Base-by-base conservation (phyloP, 371 early-diverging fungal genomes). In the Mortierella polycephala region DNA sequence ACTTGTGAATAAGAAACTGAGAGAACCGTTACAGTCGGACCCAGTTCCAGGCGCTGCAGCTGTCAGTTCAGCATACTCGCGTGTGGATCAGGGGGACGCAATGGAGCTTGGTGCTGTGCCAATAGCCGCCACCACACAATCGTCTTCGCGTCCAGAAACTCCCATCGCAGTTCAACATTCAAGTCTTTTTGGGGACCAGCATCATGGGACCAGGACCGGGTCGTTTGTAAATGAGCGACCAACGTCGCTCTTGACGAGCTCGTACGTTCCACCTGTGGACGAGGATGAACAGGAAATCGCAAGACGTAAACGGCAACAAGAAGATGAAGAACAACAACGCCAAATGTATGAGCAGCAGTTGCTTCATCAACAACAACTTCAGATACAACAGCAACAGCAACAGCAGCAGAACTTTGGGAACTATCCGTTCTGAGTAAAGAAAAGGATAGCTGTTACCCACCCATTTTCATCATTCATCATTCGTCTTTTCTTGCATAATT, bases 211-310 rank as follows among this genome's bases (percentile, higher is more conserved):
- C n/a, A 5, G 47, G 10, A 9, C 16, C 47, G 56, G 47, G 2
- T 49, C 57, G 23, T 68, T 56, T 7, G 50, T 18, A 18, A 57
- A 21, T 1, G 71, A 64, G 16, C 64, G 68, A 2, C 76, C 76
- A 1, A 23, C 71, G 2, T 76, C 76, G 1, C 14, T 76, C 8
- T 16, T 76, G 49, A 71, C 76, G 2, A 76, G 76, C 39, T 54
- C 76, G 5, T 76, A 71, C 62, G 55, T 45, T 0, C 76, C 76
- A 5, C 65, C 65, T 0, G 61, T 41, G 12, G 30, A 30, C 30
- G 75, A 75, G 7, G 51, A 56, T 10, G 49, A 56, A 9, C 57
- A 30, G 40, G 44, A 39, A 37, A 57, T 4, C 18, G 47, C 46
- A 20, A 21, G 7, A 21, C 49, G 14, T 18, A 37, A 20, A 58